Conservation (phyloP, 2,329 filamentous ascomycete genomes). For the Pseudofabraea citricarpa region DNA sequence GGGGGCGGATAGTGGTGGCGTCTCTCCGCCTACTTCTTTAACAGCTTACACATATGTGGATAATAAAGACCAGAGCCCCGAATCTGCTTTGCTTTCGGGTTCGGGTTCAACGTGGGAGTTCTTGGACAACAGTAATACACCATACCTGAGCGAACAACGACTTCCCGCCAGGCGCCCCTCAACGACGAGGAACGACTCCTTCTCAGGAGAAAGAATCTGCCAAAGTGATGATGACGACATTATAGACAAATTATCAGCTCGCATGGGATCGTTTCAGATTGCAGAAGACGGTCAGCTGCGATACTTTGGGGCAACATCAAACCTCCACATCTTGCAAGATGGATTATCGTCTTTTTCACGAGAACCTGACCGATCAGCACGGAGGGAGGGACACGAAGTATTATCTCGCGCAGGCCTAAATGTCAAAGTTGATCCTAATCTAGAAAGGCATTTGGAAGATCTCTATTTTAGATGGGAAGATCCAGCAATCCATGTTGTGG, state of each 20-base stretch:
- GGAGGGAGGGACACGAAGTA: constrained; percentile 5
- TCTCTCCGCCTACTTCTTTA: no score
- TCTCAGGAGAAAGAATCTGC: no score
- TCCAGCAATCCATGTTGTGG: constrained; percentile 8
- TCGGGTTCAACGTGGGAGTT: no score
- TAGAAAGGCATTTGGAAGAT: constrained; percentile 6
- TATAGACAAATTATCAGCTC: constrained; percentile 4
- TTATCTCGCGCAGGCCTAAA: constrained; percentile 4
- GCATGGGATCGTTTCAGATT: constrained; percentile 8
- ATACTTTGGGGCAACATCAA: constrained; percentile 8
- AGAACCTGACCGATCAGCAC: constrained; percentile 3
- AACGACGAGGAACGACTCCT: no score
- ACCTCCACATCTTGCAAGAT: constrained; percentile 7
- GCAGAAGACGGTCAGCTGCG: constrained; percentile 8
- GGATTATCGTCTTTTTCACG: constrained; percentile 6
- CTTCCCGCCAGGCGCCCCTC: no score
- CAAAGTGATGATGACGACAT: constrained; percentile 3
- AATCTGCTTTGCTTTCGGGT: no score
- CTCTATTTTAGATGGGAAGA: constrained; percentile 9
- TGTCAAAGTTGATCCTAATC: constrained; percentile 2
- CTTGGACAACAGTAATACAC: no score
- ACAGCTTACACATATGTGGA: no score
- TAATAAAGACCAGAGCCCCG: no score
- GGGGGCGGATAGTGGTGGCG: no score
- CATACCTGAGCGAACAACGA: no score